A percentile compares a stretch with the other conserved stretches of the same genome.
Conservation (phyloP, 306 rosid genomes). For the Vigna trinervia region DNA sequence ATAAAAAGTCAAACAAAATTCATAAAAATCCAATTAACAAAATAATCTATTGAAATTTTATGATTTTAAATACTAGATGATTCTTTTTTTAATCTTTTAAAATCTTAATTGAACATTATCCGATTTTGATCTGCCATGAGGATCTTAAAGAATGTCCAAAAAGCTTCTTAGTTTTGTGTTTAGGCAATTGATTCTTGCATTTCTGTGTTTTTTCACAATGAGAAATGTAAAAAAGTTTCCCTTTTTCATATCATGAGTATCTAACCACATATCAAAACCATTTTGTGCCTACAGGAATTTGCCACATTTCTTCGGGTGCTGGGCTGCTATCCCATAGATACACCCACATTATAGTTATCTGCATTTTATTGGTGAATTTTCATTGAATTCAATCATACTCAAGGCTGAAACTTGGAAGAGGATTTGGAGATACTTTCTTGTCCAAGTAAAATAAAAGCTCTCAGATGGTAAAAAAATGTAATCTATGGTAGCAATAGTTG, state of each 20-base stretch:
- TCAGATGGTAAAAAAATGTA: conserved; percentile 18
- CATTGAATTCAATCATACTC: conserved; percentile 19
- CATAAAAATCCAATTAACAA: too few relatives aligned
- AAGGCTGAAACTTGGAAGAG: conserved; percentile 15
- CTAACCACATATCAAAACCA: conserved; percentile 10
- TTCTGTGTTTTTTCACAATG: too few relatives aligned
- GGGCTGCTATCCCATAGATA: conserved; percentile 64
- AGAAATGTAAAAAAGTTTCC: neutral
- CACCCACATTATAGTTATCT: conserved; percentile 41
- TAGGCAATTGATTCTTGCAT: too few relatives aligned
- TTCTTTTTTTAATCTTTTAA: too few relatives aligned
- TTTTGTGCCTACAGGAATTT: conserved; percentile 55
- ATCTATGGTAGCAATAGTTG: conserved; percentile 2
- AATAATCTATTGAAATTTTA: too few relatives aligned
- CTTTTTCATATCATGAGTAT: conserved; percentile 5
- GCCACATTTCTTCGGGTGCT: conserved; percentile 66
- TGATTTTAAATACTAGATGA: too few relatives aligned
- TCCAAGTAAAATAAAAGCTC: conserved; percentile 27
- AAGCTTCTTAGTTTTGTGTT: neutral
- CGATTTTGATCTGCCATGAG: neutral
- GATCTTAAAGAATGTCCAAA: neutral
- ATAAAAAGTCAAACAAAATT: too few relatives aligned
- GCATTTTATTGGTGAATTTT: conserved; percentile 31
- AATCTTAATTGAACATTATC: too few relatives aligned
- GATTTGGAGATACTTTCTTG: conserved; percentile 33